Evolutionary conservation across 208 protist genomes (phyloP).

Genomic region (Trypanosoma lewisi): DNA sequence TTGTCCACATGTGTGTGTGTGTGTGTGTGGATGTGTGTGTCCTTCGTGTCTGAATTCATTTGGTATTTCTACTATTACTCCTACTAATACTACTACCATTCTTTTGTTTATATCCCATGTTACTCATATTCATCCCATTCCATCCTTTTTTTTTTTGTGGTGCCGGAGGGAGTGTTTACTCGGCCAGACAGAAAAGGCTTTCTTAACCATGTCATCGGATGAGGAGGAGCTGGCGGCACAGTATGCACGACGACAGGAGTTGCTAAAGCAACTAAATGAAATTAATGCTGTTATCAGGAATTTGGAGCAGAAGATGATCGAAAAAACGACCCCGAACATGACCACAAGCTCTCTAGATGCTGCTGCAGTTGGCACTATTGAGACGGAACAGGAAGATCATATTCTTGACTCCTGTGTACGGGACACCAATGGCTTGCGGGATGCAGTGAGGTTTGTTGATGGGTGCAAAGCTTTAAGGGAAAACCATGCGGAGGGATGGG

Average conservation of each 20-base stretch:
- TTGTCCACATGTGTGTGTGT: background rate
- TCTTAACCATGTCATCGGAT: conserved; percentile 42
- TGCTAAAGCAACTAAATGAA: conserved; percentile 78
- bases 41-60: background rate
- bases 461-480: conserved; percentile 58
- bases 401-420: conserved; percentile 57
- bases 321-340: conserved; percentile 27
- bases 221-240: conserved; percentile 67
- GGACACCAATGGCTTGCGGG: conserved; percentile 63
- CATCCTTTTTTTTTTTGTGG: conserved; percentile 13
- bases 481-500: conserved; percentile 27
- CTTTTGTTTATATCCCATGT: background rate
- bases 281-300: conserved; percentile 66
- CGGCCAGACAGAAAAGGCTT: too few species aligned
- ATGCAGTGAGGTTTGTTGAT: conserved; percentile 76
- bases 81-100: too few species aligned
- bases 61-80: too few species aligned
- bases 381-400: conserved; percentile 48
- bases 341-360: conserved; percentile 28
- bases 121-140: background rate
- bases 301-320: conserved; percentile 61
- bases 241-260: conserved; percentile 70
- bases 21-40: background rate
- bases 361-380: conserved; percentile 31
- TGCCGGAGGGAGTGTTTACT: conserved; percentile 7